Percentiles rank a stretch among this genome's conserved stretches.
phyloP scores from a whole-genome alignment of 1,139 yeast genomes.

The Maudiozyma humilis region DNA sequence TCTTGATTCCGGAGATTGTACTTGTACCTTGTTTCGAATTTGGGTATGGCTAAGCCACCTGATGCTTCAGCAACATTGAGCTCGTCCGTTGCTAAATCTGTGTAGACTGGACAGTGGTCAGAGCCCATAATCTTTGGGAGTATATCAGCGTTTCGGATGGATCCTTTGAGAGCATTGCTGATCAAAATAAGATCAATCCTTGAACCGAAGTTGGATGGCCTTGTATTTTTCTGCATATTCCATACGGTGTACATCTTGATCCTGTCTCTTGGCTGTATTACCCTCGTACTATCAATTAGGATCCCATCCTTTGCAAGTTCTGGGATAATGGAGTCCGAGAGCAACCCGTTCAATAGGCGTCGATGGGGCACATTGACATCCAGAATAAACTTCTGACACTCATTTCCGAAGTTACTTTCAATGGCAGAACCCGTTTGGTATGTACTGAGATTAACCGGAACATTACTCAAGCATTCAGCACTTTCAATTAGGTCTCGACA shows the following conservation, averaged over 20 bases:
- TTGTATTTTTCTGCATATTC: conserved; percentile 72
- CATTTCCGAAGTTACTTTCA: conserved; percentile 37
- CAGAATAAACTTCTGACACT: conserved; percentile 37
- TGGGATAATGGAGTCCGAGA: conserved; percentile 29
- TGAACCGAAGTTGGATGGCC: conserved; percentile 82
- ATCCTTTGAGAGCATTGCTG: conserved; percentile 33
- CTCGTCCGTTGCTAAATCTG: conserved; percentile 44
- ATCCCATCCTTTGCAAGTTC: conserved; percentile 33
- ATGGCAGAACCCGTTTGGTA: conserved; percentile 32
- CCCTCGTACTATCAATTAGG: conserved; percentile 60
- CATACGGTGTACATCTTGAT: conserved; percentile 80
- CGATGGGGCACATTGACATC: conserved; percentile 39
- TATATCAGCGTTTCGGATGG: conserved; percentile 47
- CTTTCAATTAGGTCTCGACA: conserved; percentile 72
- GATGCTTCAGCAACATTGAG: background rate
- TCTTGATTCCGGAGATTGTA: conserved; percentile 47
- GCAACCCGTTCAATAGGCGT: conserved; percentile 35
- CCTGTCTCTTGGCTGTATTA: conserved; percentile 44
- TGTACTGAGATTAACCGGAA: conserved; percentile 17
- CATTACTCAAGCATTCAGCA: conserved; percentile 55
- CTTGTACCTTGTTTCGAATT: conserved; percentile 50
- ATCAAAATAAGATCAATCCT: conserved; percentile 71
- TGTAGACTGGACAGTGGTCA: conserved; percentile 87
- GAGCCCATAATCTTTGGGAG: conserved; percentile 72
- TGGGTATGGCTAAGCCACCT: conserved; percentile 23